These are phyloP conservation scores for Leccinum arenicola DNA, from an alignment of 768 basidiomycete genomes.

Conservation along the genomic window DNA sequence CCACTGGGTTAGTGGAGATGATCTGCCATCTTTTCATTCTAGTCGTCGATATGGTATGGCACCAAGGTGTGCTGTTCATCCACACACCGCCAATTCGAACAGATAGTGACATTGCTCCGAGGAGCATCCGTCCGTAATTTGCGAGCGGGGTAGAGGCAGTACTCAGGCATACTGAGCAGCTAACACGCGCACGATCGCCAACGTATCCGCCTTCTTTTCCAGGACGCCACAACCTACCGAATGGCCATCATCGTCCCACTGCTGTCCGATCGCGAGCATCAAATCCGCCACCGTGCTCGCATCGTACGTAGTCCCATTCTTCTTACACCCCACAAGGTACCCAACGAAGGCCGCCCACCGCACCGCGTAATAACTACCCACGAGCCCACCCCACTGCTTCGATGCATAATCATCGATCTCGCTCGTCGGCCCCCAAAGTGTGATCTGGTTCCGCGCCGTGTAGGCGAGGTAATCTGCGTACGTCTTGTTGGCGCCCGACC, in stretches of 20 bases:
- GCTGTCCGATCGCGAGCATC: slow-evolving; percentile 34
- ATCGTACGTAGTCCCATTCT: slow-evolving; percentile 30
- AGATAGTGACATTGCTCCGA: too few relatives aligned
- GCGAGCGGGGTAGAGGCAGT: too few relatives aligned
- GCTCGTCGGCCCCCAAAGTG: slow-evolving; percentile 41
- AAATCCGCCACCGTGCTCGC: slow-evolving; percentile 17
- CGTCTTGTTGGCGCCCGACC: slow-evolving; percentile 28
- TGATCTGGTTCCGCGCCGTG: slow-evolving; percentile 41
- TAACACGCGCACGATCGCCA: not conserved
- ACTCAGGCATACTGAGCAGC: not conserved
- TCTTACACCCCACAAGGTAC: slow-evolving; percentile 32
- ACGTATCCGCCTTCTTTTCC: not conserved
- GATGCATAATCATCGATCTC: slow-evolving; percentile 43
- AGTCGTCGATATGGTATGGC: too few relatives aligned
- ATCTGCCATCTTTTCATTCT: not conserved
- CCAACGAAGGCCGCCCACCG: slow-evolving; percentile 37
- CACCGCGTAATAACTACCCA: slow-evolving; percentile 34
- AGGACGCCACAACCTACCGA: not conserved
- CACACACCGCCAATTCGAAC: too few relatives aligned
- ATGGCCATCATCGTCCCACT: slow-evolving; percentile 21
- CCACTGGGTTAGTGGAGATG: slow-evolving; percentile 37
- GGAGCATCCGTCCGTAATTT: too few relatives aligned
- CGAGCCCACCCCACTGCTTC: slow-evolving; percentile 42
- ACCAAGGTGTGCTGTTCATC: too few relatives aligned
- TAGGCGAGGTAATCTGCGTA: slow-evolving; percentile 37